Percentiles rank a stretch among this genome's conserved stretches.
Conservation (phyloP, 2,329 filamentous ascomycete species). For the Neonectria sp. region DNA sequence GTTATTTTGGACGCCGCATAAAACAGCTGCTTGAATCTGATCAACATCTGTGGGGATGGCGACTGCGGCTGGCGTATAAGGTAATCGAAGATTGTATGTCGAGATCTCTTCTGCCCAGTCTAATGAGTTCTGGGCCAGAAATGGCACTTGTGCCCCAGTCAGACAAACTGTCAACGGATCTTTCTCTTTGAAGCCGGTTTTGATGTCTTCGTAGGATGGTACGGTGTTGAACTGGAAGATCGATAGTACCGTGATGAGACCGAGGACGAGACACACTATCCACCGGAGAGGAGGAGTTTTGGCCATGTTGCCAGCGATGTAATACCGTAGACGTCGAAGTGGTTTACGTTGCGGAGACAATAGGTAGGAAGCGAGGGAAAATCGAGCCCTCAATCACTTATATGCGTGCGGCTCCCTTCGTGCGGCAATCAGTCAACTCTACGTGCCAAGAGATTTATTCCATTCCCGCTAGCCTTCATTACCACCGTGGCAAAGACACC, state of each 20-base stretch:
- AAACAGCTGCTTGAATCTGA: constrained; percentile 62
- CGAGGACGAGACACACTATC: not conserved
- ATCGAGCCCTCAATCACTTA: not conserved
- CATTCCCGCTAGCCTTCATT: not conserved
- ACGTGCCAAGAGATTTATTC: not conserved
- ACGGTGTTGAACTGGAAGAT: not conserved
- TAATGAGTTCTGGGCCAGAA: constrained; percentile 29
- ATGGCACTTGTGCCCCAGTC: constrained; percentile 36
- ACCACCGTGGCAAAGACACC: not conserved
- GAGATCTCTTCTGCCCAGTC: constrained; percentile 52
- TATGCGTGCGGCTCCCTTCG: not conserved
- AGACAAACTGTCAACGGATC: constrained; percentile 37
- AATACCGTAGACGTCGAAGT: not conserved
- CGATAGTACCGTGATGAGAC: not conserved
- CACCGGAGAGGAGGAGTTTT: not conserved
- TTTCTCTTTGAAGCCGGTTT: not conserved
- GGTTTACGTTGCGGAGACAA: not conserved
- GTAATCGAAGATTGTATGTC: constrained; percentile 52
- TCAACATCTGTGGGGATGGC: constrained; percentile 50
- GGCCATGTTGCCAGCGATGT: not conserved
- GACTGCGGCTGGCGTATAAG: constrained; percentile 49
- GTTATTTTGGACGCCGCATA: constrained; percentile 58
- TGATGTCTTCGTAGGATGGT: not conserved
- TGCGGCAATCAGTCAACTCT: not conserved
- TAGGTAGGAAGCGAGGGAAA: not conserved